Conservation (phyloP, 169 alveolate species). For the Eimeria praecox region DNA sequence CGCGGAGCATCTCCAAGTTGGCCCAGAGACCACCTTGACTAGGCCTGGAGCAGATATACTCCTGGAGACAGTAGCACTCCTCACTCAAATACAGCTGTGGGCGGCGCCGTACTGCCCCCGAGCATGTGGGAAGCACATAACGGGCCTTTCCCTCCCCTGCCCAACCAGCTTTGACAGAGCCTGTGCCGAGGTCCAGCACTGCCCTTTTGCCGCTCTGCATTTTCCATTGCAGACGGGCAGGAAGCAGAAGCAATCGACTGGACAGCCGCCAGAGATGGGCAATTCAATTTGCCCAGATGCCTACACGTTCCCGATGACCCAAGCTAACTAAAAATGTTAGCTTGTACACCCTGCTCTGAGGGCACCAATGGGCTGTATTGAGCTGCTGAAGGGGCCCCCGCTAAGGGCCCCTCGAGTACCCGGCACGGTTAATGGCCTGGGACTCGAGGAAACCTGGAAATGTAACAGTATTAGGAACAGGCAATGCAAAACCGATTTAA, state of each 20-base stretch:
- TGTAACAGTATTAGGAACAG: background rate
- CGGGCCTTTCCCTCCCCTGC: slow-evolving; percentile 89
- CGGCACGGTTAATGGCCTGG: background rate
- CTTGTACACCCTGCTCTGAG: background rate
- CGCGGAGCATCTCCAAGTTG: slow-evolving; percentile 90
- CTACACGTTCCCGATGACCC: background rate
- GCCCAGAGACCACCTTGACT: slow-evolving; percentile 85
- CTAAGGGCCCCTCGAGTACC: background rate
- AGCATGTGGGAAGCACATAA: slow-evolving; percentile 89
- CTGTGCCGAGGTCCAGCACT: slow-evolving; percentile 93
- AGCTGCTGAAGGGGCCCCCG: background rate
- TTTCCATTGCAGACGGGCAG: slow-evolving; percentile 20
- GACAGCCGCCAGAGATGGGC: background rate
- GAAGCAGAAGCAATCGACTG: background rate
- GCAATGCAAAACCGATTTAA: background rate
- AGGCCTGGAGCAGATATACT: slow-evolving; percentile 92
- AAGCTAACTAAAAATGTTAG: background rate
- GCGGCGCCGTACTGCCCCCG: slow-evolving; percentile 90
- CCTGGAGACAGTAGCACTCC: slow-evolving; percentile 88
- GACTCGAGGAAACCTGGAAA: background rate
- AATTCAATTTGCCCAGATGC: background rate
- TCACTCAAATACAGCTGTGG: slow-evolving; percentile 87
- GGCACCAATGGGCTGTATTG: background rate
- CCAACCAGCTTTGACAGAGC: slow-evolving; percentile 90
- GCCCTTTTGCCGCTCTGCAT: slow-evolving; percentile 82